Base-by-base conservation (phyloP, 345 rosid species). In the Pseudoturritis turrita region DNA sequence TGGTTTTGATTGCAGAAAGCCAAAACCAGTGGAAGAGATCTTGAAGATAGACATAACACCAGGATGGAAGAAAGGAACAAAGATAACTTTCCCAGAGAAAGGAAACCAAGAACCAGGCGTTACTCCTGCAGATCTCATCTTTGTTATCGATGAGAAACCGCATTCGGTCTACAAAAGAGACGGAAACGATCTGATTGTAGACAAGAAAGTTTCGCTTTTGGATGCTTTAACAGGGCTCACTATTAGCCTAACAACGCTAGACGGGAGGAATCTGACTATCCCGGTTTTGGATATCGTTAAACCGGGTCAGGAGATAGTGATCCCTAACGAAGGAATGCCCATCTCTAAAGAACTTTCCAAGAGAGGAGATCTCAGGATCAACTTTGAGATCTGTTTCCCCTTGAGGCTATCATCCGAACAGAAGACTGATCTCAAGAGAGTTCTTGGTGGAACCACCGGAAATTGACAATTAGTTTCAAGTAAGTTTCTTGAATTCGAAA, bases 11-110 rank as follows among this genome's bases (percentile, higher is more conserved):
- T 77, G 73, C 77, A 87, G 92, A 10, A 82, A 77, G 75, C 83
- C 83, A 45, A 84, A 77, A 47, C 82, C 85, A 7, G 83, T 86
- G 10, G 89, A 94, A 10, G 98, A 94, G 79, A 81, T 79, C 33
- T 55, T 89, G 58, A 89, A 84, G 78, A 86, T 87, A 45, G 91
- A 85, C 15, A 83, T 89, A 52, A 74, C 81, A 60, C 93, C 91
- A 11, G 96, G 97, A 19, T 91, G 97, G 97, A 91, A 87, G 78
- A 91, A 86, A 66, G 91, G 96, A 31, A 89, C 97, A 2, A 87
- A 89, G 78, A 86, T 91, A 70, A 87, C 91, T n/a, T 87, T 91
- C 60, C 91, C 87, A 0, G 97, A 80, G 82, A 87, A 91, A 77
- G 94, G 97, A 56, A 87, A 91, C 75, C 79, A 84, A 23, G 85